phyloP scores from a whole-genome alignment of 2,329 filamentous ascomycete species.

The Ceratocystis harringtonii region DNA sequence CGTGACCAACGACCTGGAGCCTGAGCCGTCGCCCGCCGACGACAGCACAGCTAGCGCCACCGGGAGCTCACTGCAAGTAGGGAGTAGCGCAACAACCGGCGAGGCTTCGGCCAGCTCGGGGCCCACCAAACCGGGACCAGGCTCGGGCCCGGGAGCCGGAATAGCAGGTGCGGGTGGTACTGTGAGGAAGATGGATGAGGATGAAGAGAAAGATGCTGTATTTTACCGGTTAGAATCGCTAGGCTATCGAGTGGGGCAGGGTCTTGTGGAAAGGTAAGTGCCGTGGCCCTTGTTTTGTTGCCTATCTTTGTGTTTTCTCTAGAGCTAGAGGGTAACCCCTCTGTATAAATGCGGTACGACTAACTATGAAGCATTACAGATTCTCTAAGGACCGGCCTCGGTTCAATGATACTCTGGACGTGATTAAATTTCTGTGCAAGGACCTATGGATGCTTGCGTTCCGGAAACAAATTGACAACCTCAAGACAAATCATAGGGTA shows the following conservation, averaged over 20 bases:
- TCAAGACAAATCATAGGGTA: slow-evolving; percentile 93
- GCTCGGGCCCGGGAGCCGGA: neutral
- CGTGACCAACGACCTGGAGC: slow-evolving; percentile 58
- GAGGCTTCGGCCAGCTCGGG: slow-evolving; percentile 15
- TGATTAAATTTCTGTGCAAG: slow-evolving; percentile 98
- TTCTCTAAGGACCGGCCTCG: slow-evolving; percentile 73
- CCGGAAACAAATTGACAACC: slow-evolving; percentile 92
- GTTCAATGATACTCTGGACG: slow-evolving; percentile 82
- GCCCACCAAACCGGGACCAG: slow-evolving; percentile 16
- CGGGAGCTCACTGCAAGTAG: slow-evolving; percentile 14
- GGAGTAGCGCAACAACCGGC: slow-evolving; percentile 19
- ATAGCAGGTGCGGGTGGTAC: slow-evolving; percentile 17
- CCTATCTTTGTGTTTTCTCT: no score
- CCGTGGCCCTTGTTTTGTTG: neutral
- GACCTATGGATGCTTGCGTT: slow-evolving; percentile 93
- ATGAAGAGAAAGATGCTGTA: slow-evolving; percentile 71
- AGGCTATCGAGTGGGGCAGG: slow-evolving; percentile 85
- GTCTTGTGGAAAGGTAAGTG: slow-evolving; percentile 68
- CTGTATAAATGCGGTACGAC: no score
- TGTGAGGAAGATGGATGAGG: slow-evolving; percentile 45
- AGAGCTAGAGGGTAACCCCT: no score
- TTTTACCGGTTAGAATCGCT: slow-evolving; percentile 70
- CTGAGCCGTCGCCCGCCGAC: slow-evolving; percentile 27
- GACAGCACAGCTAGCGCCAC: slow-evolving; percentile 13
- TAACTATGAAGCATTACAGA: slow-evolving; percentile 28